Percentiles rank a stretch among this genome's conserved stretches.
Evolutionary conservation across 2,329 filamentous ascomycete genomes (phyloP).

Genomic region (Penicillium brasilianum): DNA sequence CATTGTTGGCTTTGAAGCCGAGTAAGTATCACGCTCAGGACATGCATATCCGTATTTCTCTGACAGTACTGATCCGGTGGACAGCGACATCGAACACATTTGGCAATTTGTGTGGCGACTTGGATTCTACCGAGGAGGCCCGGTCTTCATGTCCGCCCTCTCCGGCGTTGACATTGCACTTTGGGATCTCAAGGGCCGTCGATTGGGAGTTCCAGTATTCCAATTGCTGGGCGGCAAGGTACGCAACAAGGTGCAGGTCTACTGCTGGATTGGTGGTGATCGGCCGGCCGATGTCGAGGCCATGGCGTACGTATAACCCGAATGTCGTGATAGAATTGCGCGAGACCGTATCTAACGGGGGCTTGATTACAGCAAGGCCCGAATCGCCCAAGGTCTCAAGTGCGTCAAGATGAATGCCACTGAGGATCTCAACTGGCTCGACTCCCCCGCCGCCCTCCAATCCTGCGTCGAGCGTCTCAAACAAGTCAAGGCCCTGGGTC

Average conservation of each 20-base stretch:
- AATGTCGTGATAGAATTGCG: neutral
- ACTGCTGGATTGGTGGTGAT: slow-evolving; percentile 80
- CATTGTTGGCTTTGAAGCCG: slow-evolving; percentile 70
- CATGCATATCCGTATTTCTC: neutral
- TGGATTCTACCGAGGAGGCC: slow-evolving; percentile 77
- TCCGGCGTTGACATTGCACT: slow-evolving; percentile 79
- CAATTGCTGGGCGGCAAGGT: slow-evolving; percentile 76
- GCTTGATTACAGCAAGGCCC: slow-evolving; percentile 44
- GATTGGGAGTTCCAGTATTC: slow-evolving; percentile 70
- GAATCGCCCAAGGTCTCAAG: slow-evolving; percentile 48
- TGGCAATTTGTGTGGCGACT: slow-evolving; percentile 76
- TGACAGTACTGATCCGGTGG: neutral
- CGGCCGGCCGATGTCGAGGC: slow-evolving; percentile 68
- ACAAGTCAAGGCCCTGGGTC: slow-evolving; percentile 69
- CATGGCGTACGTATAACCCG: slow-evolving; percentile 50
- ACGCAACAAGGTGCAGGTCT: slow-evolving; percentile 71
- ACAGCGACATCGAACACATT: slow-evolving; percentile 77
- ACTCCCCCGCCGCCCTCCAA: slow-evolving; percentile 69
- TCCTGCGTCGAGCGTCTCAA: slow-evolving; percentile 70
- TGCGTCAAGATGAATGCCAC: slow-evolving; percentile 81
- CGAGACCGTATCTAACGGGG: neutral
- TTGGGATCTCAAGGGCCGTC: slow-evolving; percentile 76
- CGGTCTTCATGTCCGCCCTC: slow-evolving; percentile 79
- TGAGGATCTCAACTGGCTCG: slow-evolving; percentile 76
- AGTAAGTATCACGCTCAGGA: slow-evolving; percentile 54